Evolutionary conservation across 495 filamentous ascomycete species (phyloP), one percentile per base, ranked within the genome.

Genomic region (Lophium mytilinum): DNA sequence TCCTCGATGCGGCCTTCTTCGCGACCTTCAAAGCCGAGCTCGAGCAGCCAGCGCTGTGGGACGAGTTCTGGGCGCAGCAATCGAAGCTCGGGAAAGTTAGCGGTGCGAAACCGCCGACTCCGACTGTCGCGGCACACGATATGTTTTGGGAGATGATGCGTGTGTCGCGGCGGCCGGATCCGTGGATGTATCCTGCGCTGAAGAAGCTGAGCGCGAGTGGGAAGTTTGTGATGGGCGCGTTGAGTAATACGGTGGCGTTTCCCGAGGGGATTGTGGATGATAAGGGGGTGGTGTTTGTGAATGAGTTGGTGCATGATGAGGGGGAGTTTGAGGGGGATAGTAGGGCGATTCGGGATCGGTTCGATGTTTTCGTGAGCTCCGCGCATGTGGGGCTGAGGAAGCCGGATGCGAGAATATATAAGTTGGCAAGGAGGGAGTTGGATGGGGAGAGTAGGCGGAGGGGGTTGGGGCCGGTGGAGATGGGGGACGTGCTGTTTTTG

Each of bases 91-190:
- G 55, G 70, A 67, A 6, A 60, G 56, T 0, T 67, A 63, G 9
- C 72, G 68, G 50, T 19, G 56, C 43, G 33, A 48, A 79, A 4
- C 87, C 86, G 8, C 81, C 85, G 4, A 58, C 88, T 9, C 92
- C 91, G 0, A 65, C 75, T 2, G 76, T 98, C 36, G 86, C 96
- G 66, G 89, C 82, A 5, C 84, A 90, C 65, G 79, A 70, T 67
- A 76, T 98, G 9, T 96, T 97, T 78, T 87, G 84, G 82, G 81
- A 84, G 56, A 97, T 98, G 93, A 96, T 98, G 90, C 70, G 76
- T 8, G 68, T 78, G 36, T 83, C 86, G 0, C 76, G 84, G 1
- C 70, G 73, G 0, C 83, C 87, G 7, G 92, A 98, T 68, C 88
- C 87, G 34, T 86, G 83, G 72, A 91, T 98, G 84, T 87, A 81